These are phyloP conservation scores for Pseudonitzschia multistriata DNA, from an alignment of 108 stramenopile species.

Conservation along the genomic window DNA sequence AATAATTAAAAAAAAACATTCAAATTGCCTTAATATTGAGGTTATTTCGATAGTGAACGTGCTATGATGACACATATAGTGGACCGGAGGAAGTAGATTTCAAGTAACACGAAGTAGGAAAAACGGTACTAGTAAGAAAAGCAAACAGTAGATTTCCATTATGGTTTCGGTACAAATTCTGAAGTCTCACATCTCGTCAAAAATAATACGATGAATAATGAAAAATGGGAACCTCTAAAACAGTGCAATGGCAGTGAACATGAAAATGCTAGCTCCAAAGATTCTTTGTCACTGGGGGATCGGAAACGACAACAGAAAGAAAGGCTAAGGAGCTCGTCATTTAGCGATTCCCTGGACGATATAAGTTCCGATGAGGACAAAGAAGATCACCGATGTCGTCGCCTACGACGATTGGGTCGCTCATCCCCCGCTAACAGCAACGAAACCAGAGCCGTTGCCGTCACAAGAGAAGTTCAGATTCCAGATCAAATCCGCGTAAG, in stretches of 20 bases:
- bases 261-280: background rate
- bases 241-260: background rate
- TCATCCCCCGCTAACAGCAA: background rate
- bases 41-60: too few relatives aligned
- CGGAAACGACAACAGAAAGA: background rate
- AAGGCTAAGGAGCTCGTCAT: conserved; percentile 25
- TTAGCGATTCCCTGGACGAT: conserved; percentile 35
- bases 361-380: conserved; percentile 8
- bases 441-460: background rate
- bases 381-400: background rate
- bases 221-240: conserved; percentile 12
- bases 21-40: too few relatives aligned
- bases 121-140: too few relatives aligned
- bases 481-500: conserved; percentile 28
- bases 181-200: too few relatives aligned
- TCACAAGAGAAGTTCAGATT: conserved; percentile 16
- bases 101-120: too few relatives aligned
- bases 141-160: too few relatives aligned
- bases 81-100: too few relatives aligned
- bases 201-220: background rate
- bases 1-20: too few relatives aligned
- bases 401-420: too few relatives aligned
- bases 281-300: background rate
- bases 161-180: too few relatives aligned
- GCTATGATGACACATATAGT: too few relatives aligned